A percentile compares a stretch with the other conserved stretches of the same genome.
Conservation (phyloP, 352 stramenopile species). For the Phytopythium sindhum region DNA sequence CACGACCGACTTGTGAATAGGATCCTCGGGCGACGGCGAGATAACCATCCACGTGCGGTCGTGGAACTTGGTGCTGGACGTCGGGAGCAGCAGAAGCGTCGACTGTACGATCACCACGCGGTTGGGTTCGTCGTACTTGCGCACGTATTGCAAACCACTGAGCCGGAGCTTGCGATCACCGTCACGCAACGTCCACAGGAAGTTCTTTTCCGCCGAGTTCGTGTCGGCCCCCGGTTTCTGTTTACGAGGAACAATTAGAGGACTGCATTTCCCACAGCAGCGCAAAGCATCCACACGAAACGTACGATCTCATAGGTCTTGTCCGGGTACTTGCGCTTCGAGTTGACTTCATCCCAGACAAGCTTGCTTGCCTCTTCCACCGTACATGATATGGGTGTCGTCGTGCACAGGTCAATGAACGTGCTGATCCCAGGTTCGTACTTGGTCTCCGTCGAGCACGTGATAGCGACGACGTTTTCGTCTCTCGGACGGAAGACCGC, state of each 20-base stretch:
- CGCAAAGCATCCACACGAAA: background rate
- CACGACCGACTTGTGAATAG: slow-evolving; percentile 17
- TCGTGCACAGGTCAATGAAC: slow-evolving; percentile 25
- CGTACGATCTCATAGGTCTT: slow-evolving; percentile 14
- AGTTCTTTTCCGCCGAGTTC: slow-evolving; percentile 21
- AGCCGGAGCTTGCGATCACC: slow-evolving; percentile 1
- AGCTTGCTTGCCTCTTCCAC: slow-evolving; percentile 16
- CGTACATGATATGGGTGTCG: slow-evolving; percentile 20
- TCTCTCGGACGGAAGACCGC: slow-evolving; percentile 8
- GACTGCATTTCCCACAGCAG: background rate
- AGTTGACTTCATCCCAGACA: slow-evolving; percentile 15
- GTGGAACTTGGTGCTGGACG: slow-evolving; percentile 19
- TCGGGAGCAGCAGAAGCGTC: slow-evolving; percentile 17
- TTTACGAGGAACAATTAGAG: too few relatives aligned
- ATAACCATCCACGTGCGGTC: slow-evolving; percentile 35
- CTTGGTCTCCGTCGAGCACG: slow-evolving; percentile 3
- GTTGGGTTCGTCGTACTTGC: slow-evolving; percentile 27
- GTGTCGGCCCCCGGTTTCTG: slow-evolving; percentile 4
- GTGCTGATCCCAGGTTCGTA: slow-evolving; percentile 3
- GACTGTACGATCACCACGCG: slow-evolving; percentile 22
- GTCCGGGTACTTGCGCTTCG: slow-evolving; percentile 13
- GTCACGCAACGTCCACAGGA: slow-evolving; percentile 14
- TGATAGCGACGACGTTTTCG: background rate
- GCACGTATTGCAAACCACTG: slow-evolving; percentile 19
- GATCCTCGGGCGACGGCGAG: slow-evolving; percentile 23